Evolutionary conservation across 305 asterid genomes (phyloP), one percentile per base, ranked within the genome.

Genomic region (Solanum aculeatissimum): DNA sequence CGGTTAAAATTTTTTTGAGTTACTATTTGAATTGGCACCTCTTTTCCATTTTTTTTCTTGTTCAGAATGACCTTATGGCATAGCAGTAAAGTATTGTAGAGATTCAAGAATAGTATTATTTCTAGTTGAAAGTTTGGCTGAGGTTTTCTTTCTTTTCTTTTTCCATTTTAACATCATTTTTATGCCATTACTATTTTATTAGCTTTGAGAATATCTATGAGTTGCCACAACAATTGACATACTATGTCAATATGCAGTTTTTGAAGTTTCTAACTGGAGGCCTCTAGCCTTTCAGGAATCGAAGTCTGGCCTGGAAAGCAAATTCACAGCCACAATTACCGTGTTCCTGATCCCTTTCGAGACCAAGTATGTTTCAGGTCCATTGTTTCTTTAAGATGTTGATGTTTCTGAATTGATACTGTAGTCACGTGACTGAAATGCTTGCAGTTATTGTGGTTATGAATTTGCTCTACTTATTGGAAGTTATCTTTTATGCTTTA

Each of bases 281-380:
- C 51, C 27, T 23, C n/a, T 53, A 29, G 75, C 53, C 83, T 71
- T 89, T 84, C 91, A 96, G 98, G 99, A 63, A 92, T 96, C 81
- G 92, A 95, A 60, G 87, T 86, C 75, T 96, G 99, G 99, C 97
- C 98, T 0, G 97, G 98, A 83, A 92, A 92, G 89, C 99, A 96
- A 92, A 93, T 95, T 83, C 99, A 96, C 80, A 95, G 99, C 86
- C 99, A 96, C 91, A 96, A 95, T 86, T 96, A 96, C 88, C 98
- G 98, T 10, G 92, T 89, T 72, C 98, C 98, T 40, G 99, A 93
- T 69, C 94, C 92, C 70, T 95, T 91, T 85, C 91, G 82, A 83
- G 90, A 92, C 91, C 96, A 95, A 90, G 99, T 95, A 93, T 87
- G 97, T 89, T 15, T 47, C 91, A 84, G 85, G 89, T 89, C 85